Base-by-base conservation (phyloP, 192 early-diverging fungal genomes). In the Backusella australiensis region DNA sequence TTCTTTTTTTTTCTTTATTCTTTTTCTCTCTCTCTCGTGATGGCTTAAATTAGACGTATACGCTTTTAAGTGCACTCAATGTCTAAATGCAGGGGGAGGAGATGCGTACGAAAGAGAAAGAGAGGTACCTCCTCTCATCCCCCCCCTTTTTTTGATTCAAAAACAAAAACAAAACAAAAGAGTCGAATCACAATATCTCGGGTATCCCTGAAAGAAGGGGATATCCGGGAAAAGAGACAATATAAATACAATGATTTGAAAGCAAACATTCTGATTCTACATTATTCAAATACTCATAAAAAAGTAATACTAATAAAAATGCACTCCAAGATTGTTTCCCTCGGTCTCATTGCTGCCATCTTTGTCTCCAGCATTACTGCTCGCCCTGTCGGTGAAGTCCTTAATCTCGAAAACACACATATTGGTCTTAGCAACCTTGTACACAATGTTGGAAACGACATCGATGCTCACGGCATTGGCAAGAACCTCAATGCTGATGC, bases 231-330 rank as follows among this genome's bases (percentile, higher is more conserved):
- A 4, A 49, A 49, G 17, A 49, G n/a, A 49, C 19, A 32, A 49
- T 49, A 49, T 49, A 49, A 49, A 49, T 49, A 49, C 46, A 0
- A 17, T 15, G 14, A 49, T 6, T n/a, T 49, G 11, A 12, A 44
- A 44, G 15, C 46, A 49, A 15, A 49, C 15, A 17, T n/a, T 49
- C 7, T 6, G 46, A 7, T 49, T 49, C 6, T n/a, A 49, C 46
- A 49, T 49, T 21, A 44, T 44, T 44, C 42, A 49, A 44, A 49
- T 44, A 44, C 42, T 44, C 32, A 49, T 19, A 49, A 49, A 59
- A 59, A 59, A 59, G 53, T 59, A 59, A 59, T 59, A 59, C n/a
- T 59, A 59, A 26, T 26, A 21, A 59, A 59, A 59, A 59, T 59
- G 53, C 53, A 59, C 53, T 26, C 53, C 53, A 59, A 59, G 53